A percentile compares a stretch with the other conserved stretches of the same genome.
These are phyloP conservation scores for Termitomyces sp. DNA, from an alignment of 768 basidiomycete genomes.

Conservation along the genomic window DNA sequence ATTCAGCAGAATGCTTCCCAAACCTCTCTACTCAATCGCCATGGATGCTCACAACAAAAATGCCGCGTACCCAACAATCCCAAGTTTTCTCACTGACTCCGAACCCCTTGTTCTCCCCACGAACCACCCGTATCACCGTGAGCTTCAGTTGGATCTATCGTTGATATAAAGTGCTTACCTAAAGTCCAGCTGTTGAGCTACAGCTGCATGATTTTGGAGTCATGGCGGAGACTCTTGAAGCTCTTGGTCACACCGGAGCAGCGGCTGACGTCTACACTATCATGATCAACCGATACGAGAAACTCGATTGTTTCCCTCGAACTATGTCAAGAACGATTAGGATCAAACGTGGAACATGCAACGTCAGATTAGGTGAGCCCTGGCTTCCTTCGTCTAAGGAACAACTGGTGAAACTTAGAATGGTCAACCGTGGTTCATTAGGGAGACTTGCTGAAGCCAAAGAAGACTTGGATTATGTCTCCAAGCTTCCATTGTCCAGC, in stretches of 20 bases:
- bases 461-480: conserved; percentile 1
- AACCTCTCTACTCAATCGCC: neutral
- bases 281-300: conserved; percentile 1
- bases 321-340: neutral
- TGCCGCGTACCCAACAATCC: neutral
- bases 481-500: neutral
- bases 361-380: neutral
- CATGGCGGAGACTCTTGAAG: conserved; percentile 1
- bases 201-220: neutral
- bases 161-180: neutral
- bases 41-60: neutral
- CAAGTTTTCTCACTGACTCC: neutral
- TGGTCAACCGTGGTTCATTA: neutral
- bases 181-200: neutral
- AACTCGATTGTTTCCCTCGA: neutral
- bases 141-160: neutral
- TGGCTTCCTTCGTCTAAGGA: neutral
- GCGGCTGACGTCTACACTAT: neutral
- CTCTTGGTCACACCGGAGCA: neutral
- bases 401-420: neutral
- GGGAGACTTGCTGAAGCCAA: neutral
- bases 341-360: neutral
- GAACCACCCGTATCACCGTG: neutral
- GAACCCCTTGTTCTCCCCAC: neutral
- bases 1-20: neutral